Conservation (phyloP, 345 rosid species). For the Clausena lansium region DNA sequence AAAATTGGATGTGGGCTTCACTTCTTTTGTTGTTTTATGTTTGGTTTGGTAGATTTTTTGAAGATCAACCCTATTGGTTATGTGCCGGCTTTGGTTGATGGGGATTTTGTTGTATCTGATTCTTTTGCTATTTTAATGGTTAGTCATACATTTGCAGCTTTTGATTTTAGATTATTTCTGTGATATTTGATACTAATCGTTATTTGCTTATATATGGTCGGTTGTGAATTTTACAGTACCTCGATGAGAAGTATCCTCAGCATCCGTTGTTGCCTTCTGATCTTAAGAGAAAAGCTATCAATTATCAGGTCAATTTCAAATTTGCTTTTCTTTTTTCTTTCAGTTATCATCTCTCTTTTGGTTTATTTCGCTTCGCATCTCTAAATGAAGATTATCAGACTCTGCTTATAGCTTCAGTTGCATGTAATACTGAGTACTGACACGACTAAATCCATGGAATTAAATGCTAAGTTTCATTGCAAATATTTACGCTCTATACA, state of each 20-base stretch:
- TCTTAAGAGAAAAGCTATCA: slow-evolving; percentile 57
- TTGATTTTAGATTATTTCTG: not conserved
- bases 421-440: not conserved
- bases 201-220: not conserved
- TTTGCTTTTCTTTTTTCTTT: not conserved
- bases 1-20: not conserved
- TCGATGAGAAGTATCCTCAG: slow-evolving; percentile 85
- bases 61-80: slow-evolving; percentile 79
- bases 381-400: not conserved
- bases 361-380: not conserved
- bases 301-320: slow-evolving; percentile 51
- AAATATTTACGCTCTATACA: not conserved
- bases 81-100: slow-evolving; percentile 77
- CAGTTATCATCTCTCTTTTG: not conserved
- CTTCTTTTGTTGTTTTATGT: not conserved
- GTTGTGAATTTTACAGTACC: slow-evolving; percentile 42
- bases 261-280: slow-evolving; percentile 63
- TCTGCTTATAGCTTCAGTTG: not conserved
- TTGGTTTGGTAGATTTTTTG: slow-evolving; percentile 47
- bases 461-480: not conserved
- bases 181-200: not conserved
- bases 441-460: not conserved
- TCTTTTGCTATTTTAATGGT: slow-evolving; percentile 78
- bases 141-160: not conserved
- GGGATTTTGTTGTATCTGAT: slow-evolving; percentile 60